Evolutionary conservation across 2,329 filamentous ascomycete genomes (phyloP).

Genomic region (Plenodomus lindquistii): DNA sequence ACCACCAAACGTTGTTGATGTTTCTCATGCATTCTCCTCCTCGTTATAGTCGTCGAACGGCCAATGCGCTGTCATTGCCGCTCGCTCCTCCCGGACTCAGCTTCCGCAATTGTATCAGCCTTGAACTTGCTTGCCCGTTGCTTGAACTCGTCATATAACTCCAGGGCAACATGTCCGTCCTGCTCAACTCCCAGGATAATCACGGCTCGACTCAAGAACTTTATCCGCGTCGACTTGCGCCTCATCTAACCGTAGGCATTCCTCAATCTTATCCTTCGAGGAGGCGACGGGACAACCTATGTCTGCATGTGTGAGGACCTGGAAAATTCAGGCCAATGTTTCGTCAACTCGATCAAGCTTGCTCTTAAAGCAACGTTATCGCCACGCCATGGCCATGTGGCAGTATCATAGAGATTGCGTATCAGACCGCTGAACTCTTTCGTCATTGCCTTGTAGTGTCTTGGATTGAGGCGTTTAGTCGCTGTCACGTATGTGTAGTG

Average conservation of each 20-base stretch:
- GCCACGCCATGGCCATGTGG: conserved; percentile 35
- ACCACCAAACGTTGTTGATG: too few species aligned
- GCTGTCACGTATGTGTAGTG: conserved; percentile 35
- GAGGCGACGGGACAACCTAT: conserved; percentile 24
- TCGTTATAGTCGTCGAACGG: conserved; percentile 41
- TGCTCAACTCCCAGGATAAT: conserved; percentile 27
- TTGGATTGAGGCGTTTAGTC: conserved; percentile 28
- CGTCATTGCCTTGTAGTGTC: conserved; percentile 30
- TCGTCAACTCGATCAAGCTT: conserved; percentile 22
- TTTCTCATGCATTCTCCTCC: conserved; percentile 19
- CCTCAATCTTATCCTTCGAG: conserved; percentile 19
- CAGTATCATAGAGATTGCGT: conserved; percentile 29
- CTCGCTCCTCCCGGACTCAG: conserved; percentile 24
- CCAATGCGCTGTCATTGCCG: conserved; percentile 26
- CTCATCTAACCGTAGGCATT: conserved; percentile 24
- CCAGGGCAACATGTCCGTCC: conserved; percentile 33
- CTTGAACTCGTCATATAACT: conserved; percentile 26
- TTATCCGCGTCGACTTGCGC: conserved; percentile 29
- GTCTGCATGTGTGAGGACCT: conserved; percentile 4
- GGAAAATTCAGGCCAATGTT: conserved; percentile 25
- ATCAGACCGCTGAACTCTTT: conserved; percentile 23
- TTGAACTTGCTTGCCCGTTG: conserved; percentile 21
- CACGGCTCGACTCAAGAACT: conserved; percentile 25
- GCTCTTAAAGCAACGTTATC: conserved; percentile 34
- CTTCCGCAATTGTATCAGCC: conserved; percentile 23